Conservation (phyloP, 257 asterid genomes). For the Solanum etuberosum region DNA sequence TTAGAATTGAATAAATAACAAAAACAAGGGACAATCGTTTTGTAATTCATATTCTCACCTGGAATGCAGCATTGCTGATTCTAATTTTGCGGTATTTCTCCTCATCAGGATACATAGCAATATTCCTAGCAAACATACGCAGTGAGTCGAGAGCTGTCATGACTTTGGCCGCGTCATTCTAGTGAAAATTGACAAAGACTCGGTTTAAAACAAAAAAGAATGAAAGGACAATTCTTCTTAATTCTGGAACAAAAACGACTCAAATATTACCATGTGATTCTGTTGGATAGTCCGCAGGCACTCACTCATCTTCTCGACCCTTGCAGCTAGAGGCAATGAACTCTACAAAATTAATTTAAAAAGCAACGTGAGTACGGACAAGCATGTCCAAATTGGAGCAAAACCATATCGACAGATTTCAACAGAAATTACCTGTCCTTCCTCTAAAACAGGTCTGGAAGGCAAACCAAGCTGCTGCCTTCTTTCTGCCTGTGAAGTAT, state of each 20-base stretch:
- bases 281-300: constrained; percentile 75
- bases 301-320: constrained; percentile 82
- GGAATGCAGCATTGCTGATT: constrained; percentile 63
- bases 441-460: constrained; percentile 69
- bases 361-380: background rate
- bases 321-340: constrained; percentile 84
- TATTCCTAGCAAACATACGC: constrained; percentile 64
- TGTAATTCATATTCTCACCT: constrained; percentile 34
- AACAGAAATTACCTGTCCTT: constrained; percentile 40
- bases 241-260: background rate
- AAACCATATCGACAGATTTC: background rate
- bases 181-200: constrained; percentile 1
- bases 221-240: background rate
- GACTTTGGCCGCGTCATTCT: constrained; percentile 88
- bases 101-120: constrained; percentile 72
- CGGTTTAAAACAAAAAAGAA: background rate
- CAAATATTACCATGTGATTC: constrained; percentile 40
- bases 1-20: background rate
- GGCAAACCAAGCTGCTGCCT: constrained; percentile 82
- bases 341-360: constrained; percentile 37
- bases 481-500: constrained; percentile 69
- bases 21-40: background rate
- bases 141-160: constrained; percentile 78
- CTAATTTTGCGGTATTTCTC: constrained; percentile 91
- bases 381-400: background rate